A percentile compares a stretch with the other conserved stretches of the same genome.
Conservation (phyloP, 371 early-diverging fungal species). For the Massospora cicadina region DNA sequence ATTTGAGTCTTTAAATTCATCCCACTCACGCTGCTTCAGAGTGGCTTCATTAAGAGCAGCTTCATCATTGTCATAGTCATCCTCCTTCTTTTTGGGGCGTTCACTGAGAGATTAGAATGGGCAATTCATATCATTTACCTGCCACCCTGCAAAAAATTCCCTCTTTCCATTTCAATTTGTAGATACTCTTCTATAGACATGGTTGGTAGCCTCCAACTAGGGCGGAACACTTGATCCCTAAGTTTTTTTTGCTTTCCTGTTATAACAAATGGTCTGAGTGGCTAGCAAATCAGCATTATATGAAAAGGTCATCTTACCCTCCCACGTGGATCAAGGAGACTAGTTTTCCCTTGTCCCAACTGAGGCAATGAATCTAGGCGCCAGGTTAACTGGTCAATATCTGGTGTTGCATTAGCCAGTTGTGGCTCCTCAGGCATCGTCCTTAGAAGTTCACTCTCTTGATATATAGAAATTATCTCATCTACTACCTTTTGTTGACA, state of each 20-base stretch:
- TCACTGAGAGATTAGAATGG: slow-evolving; percentile 13
- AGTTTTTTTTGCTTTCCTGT: slow-evolving; percentile 54
- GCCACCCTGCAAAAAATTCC: slow-evolving; percentile 72
- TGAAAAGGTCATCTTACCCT: slow-evolving; percentile 18
- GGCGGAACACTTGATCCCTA: slow-evolving; percentile 66
- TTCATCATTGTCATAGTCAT: slow-evolving; percentile 59
- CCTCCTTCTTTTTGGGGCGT: slow-evolving; percentile 35
- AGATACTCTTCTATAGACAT: slow-evolving; percentile 94
- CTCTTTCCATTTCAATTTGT: slow-evolving; percentile 65
- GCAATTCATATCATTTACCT: slow-evolving; percentile 29
- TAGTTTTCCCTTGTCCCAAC: slow-evolving; percentile 13
- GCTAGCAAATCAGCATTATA: slow-evolving; percentile 19
- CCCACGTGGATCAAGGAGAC: slow-evolving; percentile 36
- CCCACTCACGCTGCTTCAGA: slow-evolving; percentile 69
- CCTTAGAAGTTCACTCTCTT: slow-evolving; percentile 54
- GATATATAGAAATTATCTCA: slow-evolving; percentile 36
- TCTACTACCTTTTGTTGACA: slow-evolving; percentile 41
- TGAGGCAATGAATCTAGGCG: slow-evolving; percentile 16
- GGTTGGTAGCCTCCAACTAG: slow-evolving; percentile 77
- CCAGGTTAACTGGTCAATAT: slow-evolving; percentile 17
- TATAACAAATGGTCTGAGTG: slow-evolving; percentile 75
- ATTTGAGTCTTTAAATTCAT: slow-evolving; percentile 83
- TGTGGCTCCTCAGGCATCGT: slow-evolving; percentile 30
- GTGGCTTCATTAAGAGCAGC: slow-evolving; percentile 66
- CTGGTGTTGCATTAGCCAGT: slow-evolving; percentile 12